Percentiles rank a stretch among this genome's conserved stretches.
Evolutionary conservation across 202 grass and related monocot genomes (phyloP).

Genomic region (Carex arenaria): DNA sequence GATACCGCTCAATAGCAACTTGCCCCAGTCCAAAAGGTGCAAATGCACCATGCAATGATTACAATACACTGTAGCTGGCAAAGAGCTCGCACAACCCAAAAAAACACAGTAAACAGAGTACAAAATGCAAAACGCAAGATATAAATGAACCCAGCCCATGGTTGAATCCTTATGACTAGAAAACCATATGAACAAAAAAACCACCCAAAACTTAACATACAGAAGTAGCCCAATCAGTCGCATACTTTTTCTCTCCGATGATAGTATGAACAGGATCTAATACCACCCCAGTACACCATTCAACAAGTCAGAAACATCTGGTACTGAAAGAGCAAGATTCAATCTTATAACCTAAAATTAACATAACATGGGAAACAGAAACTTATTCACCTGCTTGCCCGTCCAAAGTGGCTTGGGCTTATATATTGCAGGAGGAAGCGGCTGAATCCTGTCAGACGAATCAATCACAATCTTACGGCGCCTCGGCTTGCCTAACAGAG

Average conservation of each 20-base stretch:
- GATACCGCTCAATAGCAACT: not conserved
- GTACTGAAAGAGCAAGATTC: not conserved
- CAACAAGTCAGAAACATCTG: not conserved
- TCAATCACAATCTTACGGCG: constrained; percentile 42
- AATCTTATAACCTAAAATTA: constrained; percentile 6
- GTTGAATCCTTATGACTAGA: not conserved
- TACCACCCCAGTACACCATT: not conserved
- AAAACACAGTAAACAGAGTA: not conserved
- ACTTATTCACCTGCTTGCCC: constrained; percentile 66
- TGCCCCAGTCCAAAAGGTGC: not conserved
- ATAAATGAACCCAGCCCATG: not conserved
- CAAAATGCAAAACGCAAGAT: not conserved
- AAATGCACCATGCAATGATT: not conserved
- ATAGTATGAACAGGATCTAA: not conserved
- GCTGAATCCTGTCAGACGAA: constrained; percentile 38
- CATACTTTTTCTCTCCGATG: not conserved
- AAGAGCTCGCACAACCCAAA: not conserved
- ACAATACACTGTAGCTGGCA: not conserved
- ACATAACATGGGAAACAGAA: not conserved
- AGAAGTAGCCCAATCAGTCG: not conserved
- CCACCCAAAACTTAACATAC: not conserved
- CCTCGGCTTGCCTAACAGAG: constrained; percentile 24
- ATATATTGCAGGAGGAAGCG: constrained; percentile 56
- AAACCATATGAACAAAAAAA: not conserved
- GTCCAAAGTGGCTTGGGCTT: constrained; percentile 79